Evolutionary conservation across 352 stramenopile species (phyloP).

Genomic region (Pythium plurisporium): DNA sequence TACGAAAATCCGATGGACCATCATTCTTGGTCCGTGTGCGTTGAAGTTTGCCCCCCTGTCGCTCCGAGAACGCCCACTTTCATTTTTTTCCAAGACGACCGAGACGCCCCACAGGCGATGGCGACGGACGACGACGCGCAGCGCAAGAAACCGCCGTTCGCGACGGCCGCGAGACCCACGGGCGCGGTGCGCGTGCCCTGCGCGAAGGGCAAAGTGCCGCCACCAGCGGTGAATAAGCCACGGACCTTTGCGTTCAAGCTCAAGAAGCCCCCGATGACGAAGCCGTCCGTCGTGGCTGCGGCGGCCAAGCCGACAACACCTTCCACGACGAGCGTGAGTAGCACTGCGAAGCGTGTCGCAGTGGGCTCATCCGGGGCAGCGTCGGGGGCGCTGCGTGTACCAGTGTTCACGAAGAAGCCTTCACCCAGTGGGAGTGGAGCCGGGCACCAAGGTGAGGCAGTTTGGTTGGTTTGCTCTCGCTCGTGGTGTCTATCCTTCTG

Average conservation of each 20-base stretch:
- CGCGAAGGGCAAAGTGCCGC: too few relatives aligned
- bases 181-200: not conserved
- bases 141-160: constrained; percentile 3
- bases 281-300: too few relatives aligned
- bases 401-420: constrained; percentile 9
- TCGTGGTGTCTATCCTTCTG: not conserved
- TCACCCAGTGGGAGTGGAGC: too few relatives aligned
- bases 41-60: constrained; percentile 12
- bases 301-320: not conserved
- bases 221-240: not conserved
- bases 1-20: not conserved
- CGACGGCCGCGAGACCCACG: not conserved
- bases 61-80: too few relatives aligned
- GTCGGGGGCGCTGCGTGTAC: not conserved
- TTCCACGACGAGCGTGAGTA: not conserved
- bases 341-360: not conserved
- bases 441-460: not conserved
- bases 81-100: not conserved
- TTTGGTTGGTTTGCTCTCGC: not conserved
- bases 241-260: constrained; percentile 3
- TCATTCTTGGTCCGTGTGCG: constrained; percentile 14
- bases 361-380: not conserved
- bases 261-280: constrained; percentile 2
- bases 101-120: not conserved
- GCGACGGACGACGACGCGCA: not conserved